These are phyloP conservation scores for Myxozyma udenii DNA, from an alignment of 805 yeast genomes.

Conservation along the genomic window DNA sequence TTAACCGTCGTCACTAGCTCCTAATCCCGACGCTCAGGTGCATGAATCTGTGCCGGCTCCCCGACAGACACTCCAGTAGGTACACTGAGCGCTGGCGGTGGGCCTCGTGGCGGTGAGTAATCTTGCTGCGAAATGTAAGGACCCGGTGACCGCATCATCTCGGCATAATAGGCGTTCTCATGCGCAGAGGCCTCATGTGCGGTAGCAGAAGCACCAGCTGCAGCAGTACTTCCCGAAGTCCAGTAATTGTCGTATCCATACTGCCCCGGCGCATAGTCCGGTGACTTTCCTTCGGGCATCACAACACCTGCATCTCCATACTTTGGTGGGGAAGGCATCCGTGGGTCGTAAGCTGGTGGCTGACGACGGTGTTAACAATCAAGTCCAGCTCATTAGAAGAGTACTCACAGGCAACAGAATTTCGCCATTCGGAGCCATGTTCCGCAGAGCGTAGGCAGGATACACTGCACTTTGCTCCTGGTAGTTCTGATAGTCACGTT, in stretches of 20 bases:
- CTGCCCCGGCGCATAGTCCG: background rate
- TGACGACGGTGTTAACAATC: background rate
- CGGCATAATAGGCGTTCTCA: constrained; percentile 2
- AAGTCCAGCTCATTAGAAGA: background rate
- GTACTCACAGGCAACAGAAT: constrained; percentile 9
- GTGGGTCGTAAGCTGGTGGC: constrained; percentile 29
- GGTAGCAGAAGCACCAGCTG: background rate
- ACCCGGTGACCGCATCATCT: constrained; percentile 1
- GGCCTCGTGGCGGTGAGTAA: constrained; percentile 2
- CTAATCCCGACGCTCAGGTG: background rate
- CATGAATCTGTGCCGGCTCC: too few species aligned
- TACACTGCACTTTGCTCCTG: constrained; percentile 16
- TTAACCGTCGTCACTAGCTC: background rate
- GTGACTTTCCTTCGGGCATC: constrained; percentile 9
- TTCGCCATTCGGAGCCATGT: background rate
- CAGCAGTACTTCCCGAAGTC: background rate
- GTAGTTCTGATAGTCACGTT: constrained; percentile 4
- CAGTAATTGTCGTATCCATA: background rate
- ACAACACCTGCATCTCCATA: background rate
- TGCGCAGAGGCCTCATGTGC: constrained; percentile 3
- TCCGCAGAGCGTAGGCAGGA: constrained; percentile 17
- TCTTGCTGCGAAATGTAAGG: background rate
- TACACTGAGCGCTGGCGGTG: background rate
- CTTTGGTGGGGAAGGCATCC: constrained; percentile 26
- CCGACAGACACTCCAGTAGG: too few species aligned